Base-by-base conservation (phyloP, 75 land plant genomes). In the Cryptomeria japonica region DNA sequence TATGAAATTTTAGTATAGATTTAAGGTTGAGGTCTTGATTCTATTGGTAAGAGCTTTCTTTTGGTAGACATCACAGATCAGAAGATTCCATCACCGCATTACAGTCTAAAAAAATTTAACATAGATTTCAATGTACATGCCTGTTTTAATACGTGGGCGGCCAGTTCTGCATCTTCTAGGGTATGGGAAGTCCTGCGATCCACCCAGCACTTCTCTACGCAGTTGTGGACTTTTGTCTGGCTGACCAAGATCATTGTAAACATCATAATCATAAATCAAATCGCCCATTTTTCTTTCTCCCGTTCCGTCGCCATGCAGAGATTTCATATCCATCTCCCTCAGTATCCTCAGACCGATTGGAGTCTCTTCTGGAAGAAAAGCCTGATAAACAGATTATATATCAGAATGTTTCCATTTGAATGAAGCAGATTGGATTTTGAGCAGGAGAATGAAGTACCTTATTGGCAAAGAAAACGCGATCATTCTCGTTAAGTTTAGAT, bases 401-500 rank as follows among this genome's bases (percentile, higher is more conserved):
- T 68, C 31, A 68, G 0, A 7, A 25, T 68, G 28, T 5, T 49
- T 49, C 1, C n/a, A 68, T 28, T n/a, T 22, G 9, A 68, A 28
- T 22, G 72, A 68, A 68, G 3, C 6, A 18, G 28, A 64, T 3
- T 68, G 13, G 14, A 72, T 72, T 72, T 72, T 32, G 3, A 72
- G 8, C 11, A 8, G 36, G 76, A 25, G 9, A 15, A 0, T 1
- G 19, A 78, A 12, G 84, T 89, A 96, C 99, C 94, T 94, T 88
- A 91, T 97, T 95, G 34, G 90, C 68, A 68, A 97, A 97, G 95
- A 97, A 95, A 18, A 97, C 87, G 8, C 99, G 97, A 12, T 94
- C 91, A 49, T 91, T 85, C n/a, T 86, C 87, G 86, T 88, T 92
- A 4, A 88, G 87, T 51, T 79, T 72, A 7, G 86, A 88, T 12